Base-by-base conservation (phyloP, 176 grass and related monocot species). In the Thalia dealbata region DNA sequence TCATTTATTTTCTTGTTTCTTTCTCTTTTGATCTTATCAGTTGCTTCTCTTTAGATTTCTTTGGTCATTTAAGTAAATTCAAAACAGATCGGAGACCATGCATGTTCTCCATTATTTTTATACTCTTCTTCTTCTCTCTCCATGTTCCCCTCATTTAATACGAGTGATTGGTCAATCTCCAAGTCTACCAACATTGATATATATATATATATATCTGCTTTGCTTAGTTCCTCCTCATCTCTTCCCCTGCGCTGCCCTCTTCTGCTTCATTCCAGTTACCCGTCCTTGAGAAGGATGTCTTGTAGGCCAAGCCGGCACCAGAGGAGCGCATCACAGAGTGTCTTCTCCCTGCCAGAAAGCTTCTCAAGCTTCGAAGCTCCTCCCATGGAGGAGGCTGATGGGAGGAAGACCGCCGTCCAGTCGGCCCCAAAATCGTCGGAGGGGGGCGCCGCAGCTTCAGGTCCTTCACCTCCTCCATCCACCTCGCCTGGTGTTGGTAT, bases 261-360 rank as follows among this genome's bases (percentile, higher is more conserved):
- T 58, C 54, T 19, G 16, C n/a, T 62, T 4, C 38, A 27, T 50
- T 4, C 43, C 48, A 42, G 29, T 46, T 28, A 7, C 23, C 42
- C 14, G 14, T 14, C 42, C 14, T 28, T 43, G 9, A 18, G 23
- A 28, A 70, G 81, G 80, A 91, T 89, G 86, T 86, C 86, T 67
- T 77, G 81, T 78, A 84, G 86, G 84, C 35, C 82, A 10, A 88
- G 81, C 0, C 81, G 86, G 73, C 92, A 96, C 89, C 92, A 92
- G 75, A 67, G 92, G 85, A 85, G 84, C 83, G 86, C 92, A 64
- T 96, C 92, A 1, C 92, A 96, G 80, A 77, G 82, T 60, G 89
- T 86, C 72, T 92, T 96, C 70, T 75, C 83, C 15, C 80, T 96
- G 59, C 92, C 92, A 19, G 92, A 96, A 78, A 87, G 91, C 84